A percentile compares a stretch with the other conserved stretches of the same genome.
Conservation (phyloP, 306 rosid species). For the barrel medic (Medicago truncatula) region MtrunA17r5.0-ANR NC_053044.1:39198001-39198500, state of each 20-base stretch:
- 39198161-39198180: constrained; percentile 98
- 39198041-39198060: constrained; percentile 21
- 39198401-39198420: constrained; percentile 1
- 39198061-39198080: constrained; percentile 34
- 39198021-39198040: constrained; percentile 33
- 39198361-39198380: constrained; percentile 24
- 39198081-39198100: constrained; percentile 81
- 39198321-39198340: constrained; percentile 25
- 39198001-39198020: constrained; percentile 8
- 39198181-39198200: constrained; percentile 91
- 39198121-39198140: constrained; percentile 97
- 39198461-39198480: constrained; percentile 6
- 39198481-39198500: background rate
- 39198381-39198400: background rate
- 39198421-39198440: constrained; percentile 12
- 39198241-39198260: constrained; percentile 45
- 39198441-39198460: constrained; percentile 8
- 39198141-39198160: constrained; percentile 82
- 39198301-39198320: constrained; percentile 11
- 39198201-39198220: constrained; percentile 89
- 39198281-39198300: constrained; percentile 22
- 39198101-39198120: constrained; percentile 68
- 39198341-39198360: constrained; percentile 13
- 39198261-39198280: constrained; percentile 15
- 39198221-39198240: constrained; percentile 93